Conservation (phyloP, 768 basidiomycete genomes). For the Amylocystis lapponica region DNA sequence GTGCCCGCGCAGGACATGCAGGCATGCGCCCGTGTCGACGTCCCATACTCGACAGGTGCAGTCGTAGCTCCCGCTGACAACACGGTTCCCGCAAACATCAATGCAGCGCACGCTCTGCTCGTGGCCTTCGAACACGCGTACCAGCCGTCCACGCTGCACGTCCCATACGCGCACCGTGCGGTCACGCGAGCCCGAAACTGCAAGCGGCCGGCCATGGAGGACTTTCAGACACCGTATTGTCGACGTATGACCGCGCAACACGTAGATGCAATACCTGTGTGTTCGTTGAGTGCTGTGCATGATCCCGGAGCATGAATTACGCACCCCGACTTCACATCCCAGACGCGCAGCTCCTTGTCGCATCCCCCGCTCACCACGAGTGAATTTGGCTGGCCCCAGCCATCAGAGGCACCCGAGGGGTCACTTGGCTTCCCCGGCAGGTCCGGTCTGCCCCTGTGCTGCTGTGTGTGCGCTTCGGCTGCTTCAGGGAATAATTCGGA, state of each 20-base stretch:
- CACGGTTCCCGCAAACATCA: slow-evolving; percentile 77
- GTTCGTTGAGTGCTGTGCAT: no score
- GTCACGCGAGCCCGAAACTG: slow-evolving; percentile 88
- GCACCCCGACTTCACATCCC: slow-evolving; percentile 85
- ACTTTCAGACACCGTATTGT: slow-evolving; percentile 91
- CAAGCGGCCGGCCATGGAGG: slow-evolving; percentile 80
- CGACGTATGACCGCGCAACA: slow-evolving; percentile 78
- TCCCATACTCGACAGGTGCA: slow-evolving; percentile 88
- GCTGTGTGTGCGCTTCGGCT: background rate
- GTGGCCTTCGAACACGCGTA: slow-evolving; percentile 73
- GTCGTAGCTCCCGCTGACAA: slow-evolving; percentile 94
- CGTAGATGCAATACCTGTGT: slow-evolving; percentile 61
- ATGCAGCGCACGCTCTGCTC: slow-evolving; percentile 77
- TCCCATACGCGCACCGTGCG: slow-evolving; percentile 89
- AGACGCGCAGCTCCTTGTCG: slow-evolving; percentile 86
- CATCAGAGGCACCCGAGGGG: slow-evolving; percentile 42
- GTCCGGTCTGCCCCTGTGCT: background rate
- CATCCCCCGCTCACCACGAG: slow-evolving; percentile 91
- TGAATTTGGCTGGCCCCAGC: slow-evolving; percentile 84
- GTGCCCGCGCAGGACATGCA: slow-evolving; percentile 79
- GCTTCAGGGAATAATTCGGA: background rate
- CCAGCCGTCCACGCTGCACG: slow-evolving; percentile 66
- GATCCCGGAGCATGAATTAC: slow-evolving; percentile 15
- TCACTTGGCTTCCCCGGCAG: slow-evolving; percentile 15
- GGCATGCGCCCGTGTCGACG: slow-evolving; percentile 81